Evolutionary conservation across 805 yeast genomes (phyloP).

Genomic region (Cephaloascus fragrans): DNA sequence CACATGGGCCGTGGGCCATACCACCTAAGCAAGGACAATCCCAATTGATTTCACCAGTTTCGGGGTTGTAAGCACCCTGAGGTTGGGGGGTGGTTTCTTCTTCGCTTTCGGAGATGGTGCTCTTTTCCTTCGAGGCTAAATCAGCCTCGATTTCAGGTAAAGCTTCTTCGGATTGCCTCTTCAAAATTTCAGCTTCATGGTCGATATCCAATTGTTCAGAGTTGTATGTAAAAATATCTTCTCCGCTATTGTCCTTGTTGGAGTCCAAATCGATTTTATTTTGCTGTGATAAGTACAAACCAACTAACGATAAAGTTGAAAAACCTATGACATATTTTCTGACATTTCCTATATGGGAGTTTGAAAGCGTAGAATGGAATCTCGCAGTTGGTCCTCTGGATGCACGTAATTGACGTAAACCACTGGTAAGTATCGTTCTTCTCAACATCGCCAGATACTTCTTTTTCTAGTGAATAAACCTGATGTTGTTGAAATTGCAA

Average conservation of each 20-base stretch:
- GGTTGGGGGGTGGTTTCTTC: constrained; percentile 26
- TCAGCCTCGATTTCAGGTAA: constrained; percentile 1
- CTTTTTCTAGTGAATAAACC: too few relatives aligned
- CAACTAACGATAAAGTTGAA: background rate
- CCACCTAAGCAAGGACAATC: constrained; percentile 99
- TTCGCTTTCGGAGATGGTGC: constrained; percentile 3
- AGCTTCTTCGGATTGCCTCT: background rate
- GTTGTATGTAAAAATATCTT: constrained; percentile 1
- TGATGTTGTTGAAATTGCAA: too few relatives aligned
- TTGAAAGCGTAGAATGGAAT: background rate
- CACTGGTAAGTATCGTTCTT: constrained; percentile 6
- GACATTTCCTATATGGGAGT: background rate
- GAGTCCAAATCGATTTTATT: constrained; percentile 1
- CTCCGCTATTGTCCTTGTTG: constrained; percentile 1
- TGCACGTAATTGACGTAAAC: constrained; percentile 1
- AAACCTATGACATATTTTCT: background rate
- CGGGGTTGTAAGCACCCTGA: constrained; percentile 83
- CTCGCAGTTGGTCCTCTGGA: background rate
- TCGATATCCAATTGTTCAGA: background rate
- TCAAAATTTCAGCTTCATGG: background rate
- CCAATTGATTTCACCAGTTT: constrained; percentile 99
- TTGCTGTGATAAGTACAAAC: background rate
- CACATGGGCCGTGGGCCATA: constrained; percentile 98
- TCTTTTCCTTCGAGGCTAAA: background rate
- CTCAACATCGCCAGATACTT: constrained; percentile 5